These are phyloP conservation scores for Apiospora kogelbergensis DNA, from an alignment of 2,329 filamentous ascomycete genomes.

Conservation along the genomic window DNA sequence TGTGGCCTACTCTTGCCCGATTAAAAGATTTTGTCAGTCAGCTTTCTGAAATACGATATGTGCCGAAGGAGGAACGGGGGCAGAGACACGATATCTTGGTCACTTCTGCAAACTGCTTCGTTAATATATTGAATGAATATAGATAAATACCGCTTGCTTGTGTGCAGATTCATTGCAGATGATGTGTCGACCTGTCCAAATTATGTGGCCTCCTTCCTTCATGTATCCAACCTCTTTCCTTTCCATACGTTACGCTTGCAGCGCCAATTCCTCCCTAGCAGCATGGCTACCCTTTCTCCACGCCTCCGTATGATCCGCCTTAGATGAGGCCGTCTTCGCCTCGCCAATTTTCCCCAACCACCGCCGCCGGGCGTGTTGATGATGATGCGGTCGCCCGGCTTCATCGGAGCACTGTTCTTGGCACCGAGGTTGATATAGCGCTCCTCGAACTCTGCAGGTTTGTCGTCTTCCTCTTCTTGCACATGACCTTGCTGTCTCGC, in stretches of 20 bases:
- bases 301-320: conserved; percentile 52
- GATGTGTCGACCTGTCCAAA: background rate
- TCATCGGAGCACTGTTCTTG: conserved; percentile 79
- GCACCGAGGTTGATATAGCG: conserved; percentile 71
- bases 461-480: conserved; percentile 28
- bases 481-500: conserved; percentile 19
- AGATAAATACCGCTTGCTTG: background rate
- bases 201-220: background rate
- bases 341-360: conserved; percentile 68
- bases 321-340: conserved; percentile 49
- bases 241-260: conserved; percentile 49
- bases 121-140: background rate
- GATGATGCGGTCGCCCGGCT: conserved; percentile 74
- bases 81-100: background rate
- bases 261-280: conserved; percentile 55
- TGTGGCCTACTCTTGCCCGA: background rate
- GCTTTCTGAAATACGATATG: background rate
- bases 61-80: background rate
- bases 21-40: background rate
- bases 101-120: no score
- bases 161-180: background rate
- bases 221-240: no score
- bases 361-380: conserved; percentile 77
- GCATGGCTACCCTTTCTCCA: conserved; percentile 60
- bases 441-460: conserved; percentile 49